Percentiles rank a stretch among this genome's conserved stretches.
phyloP scores from a whole-genome alignment of 2,329 filamentous ascomycete genomes.

The Neonectria neomacrospora region DNA sequence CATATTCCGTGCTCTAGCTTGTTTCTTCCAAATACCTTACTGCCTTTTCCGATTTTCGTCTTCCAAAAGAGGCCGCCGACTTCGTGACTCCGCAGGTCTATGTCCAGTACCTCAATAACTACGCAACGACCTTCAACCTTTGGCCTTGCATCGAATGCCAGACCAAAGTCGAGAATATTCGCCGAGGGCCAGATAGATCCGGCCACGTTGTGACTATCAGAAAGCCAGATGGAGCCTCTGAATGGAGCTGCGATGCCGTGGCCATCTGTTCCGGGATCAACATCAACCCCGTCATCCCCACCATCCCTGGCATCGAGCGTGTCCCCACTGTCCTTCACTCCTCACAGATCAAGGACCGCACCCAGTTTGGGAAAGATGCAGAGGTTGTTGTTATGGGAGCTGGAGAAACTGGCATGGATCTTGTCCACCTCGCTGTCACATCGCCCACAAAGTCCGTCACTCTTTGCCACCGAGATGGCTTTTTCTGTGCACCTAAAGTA shows the following conservation, averaged over 20 bases:
- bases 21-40: slow-evolving; percentile 63
- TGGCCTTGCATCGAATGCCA: slow-evolving; percentile 50
- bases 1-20: slow-evolving; percentile 43
- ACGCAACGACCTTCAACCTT: slow-evolving; percentile 53
- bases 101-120: slow-evolving; percentile 56
- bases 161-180: slow-evolving; percentile 46
- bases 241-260: slow-evolving; percentile 57
- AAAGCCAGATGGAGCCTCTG: slow-evolving; percentile 5
- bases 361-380: slow-evolving; percentile 53
- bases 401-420: slow-evolving; percentile 59
- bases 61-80: slow-evolving; percentile 54
- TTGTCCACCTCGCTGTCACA: slow-evolving; percentile 58
- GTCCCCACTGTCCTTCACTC: slow-evolving; percentile 55
- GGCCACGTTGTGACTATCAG: slow-evolving; percentile 32
- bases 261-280: slow-evolving; percentile 59
- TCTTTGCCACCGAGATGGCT: slow-evolving; percentile 58
- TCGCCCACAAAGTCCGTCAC: slow-evolving; percentile 55
- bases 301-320: slow-evolving; percentile 52
- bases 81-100: slow-evolving; percentile 56
- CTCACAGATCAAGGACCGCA: slow-evolving; percentile 54
- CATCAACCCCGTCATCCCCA: slow-evolving; percentile 53
- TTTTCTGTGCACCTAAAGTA: slow-evolving; percentile 58
- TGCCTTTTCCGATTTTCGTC: slow-evolving; percentile 61
- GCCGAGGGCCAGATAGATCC: slow-evolving; percentile 19
- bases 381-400: slow-evolving; percentile 57